Percentiles rank a stretch among this genome's conserved stretches.
These are phyloP conservation scores for Yarrowia bubula DNA, from an alignment of 805 yeast species.

Conservation along the genomic window DNA sequence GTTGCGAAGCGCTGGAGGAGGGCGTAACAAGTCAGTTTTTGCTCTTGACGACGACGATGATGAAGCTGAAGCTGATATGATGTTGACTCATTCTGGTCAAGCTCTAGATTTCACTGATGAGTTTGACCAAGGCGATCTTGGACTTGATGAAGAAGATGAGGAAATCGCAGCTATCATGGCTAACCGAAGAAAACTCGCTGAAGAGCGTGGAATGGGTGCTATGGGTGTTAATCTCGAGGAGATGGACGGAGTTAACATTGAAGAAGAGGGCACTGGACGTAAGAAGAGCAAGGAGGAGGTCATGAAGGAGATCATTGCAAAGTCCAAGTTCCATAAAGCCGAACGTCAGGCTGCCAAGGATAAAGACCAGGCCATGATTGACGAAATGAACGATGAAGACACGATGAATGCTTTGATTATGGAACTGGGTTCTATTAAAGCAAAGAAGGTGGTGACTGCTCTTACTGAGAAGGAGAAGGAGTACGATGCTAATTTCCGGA, in stretches of 20 bases:
- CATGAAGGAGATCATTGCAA: constrained; percentile 47
- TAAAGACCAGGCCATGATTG: constrained; percentile 41
- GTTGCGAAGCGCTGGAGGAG: constrained; percentile 46
- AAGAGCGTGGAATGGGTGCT: constrained; percentile 16
- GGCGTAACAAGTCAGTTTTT: constrained; percentile 50
- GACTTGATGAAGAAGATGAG: constrained; percentile 42
- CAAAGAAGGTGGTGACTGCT: constrained; percentile 6
- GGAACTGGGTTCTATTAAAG: constrained; percentile 34
- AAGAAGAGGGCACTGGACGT: constrained; percentile 35
- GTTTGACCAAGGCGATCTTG: constrained; percentile 50
- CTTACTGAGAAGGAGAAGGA: constrained; percentile 33
- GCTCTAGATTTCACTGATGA: constrained; percentile 60
- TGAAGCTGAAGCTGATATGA: constrained; percentile 42
- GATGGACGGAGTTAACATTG: constrained; percentile 39
- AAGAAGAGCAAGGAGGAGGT: constrained; percentile 44
- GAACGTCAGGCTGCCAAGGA: constrained; percentile 44
- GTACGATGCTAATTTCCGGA: constrained; percentile 42
- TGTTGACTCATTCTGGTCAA: constrained; percentile 78
- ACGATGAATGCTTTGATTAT: constrained; percentile 39
- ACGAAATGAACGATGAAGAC: constrained; percentile 40
- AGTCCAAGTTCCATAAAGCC: constrained; percentile 44
- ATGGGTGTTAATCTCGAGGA: constrained; percentile 41
- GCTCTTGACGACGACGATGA: constrained; percentile 71
- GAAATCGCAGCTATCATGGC: constrained; percentile 31
- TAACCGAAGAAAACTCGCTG: constrained; percentile 22